Evolutionary conservation across 2,329 filamentous ascomycete genomes (phyloP).

Genomic region (Fusarium tanahbumbuense): DNA sequence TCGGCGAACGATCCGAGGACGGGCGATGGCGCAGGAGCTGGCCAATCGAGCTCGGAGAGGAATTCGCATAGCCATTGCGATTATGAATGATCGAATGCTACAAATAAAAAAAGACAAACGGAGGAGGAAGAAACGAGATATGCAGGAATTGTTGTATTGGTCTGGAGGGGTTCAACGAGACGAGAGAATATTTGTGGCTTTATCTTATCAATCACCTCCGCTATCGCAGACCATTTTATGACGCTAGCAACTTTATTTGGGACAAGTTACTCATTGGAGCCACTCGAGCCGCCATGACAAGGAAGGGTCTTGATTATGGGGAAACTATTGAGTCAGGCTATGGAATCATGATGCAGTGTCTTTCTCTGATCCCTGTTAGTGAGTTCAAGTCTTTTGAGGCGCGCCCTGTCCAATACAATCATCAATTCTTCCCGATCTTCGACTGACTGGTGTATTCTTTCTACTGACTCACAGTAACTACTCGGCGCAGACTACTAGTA

Average conservation of each 20-base stretch:
- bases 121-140: background rate
- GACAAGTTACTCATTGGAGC: constrained; percentile 15
- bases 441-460: background rate
- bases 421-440: background rate
- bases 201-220: constrained; percentile 49
- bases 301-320: constrained; percentile 4
- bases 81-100: background rate
- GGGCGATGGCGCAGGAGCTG: constrained; percentile 36
- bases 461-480: background rate
- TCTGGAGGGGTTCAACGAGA: constrained; percentile 21
- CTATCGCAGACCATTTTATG: constrained; percentile 42
- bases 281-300: constrained; percentile 6
- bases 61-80: constrained; percentile 56
- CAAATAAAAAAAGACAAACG: background rate
- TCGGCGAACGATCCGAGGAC: constrained; percentile 48
- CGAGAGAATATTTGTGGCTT: constrained; percentile 41
- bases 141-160: constrained; percentile 1
- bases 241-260: constrained; percentile 23
- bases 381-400: background rate
- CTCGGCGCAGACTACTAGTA: background rate
- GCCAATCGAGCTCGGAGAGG: constrained; percentile 55
- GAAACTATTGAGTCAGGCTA: constrained; percentile 10
- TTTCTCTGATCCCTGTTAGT: constrained; percentile 1
- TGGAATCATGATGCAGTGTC: constrained; percentile 8
- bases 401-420: background rate